Base-by-base conservation (phyloP, 1,284 basidiomycete species). In the Cutaneotrichosporon sp. region DNA sequence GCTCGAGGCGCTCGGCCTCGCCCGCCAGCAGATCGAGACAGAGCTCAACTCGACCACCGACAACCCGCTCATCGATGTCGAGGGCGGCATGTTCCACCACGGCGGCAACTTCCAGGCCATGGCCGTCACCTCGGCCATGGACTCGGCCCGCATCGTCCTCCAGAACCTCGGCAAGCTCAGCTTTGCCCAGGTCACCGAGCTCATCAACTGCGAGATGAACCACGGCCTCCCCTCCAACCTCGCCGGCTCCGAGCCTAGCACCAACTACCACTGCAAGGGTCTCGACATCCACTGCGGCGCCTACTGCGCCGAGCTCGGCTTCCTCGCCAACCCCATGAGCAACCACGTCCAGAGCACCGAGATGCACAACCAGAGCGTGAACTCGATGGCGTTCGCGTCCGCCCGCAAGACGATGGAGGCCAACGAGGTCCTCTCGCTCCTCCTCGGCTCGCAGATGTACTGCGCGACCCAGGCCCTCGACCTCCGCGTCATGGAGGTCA, bases 251-350 rank as follows among this genome's bases (percentile, higher is more conserved):
- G 64, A 65, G 58, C 64, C 64, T 2, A 55, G 51, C 46, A 65
- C 64, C 51, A 65, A 65, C 64, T 65, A 65, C 64, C 64, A 65
- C 64, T 65, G 64, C 64, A 65, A 65, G 64, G 64, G 64, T 27
- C 64, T 65, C 55, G 64, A 65, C 64, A 65, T 65, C 55, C 64
- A 65, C 60, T 54, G 51, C 31, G 64, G 55, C 20, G 64, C 64
- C 6, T 65, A 65, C 60, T 60, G 58, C 58, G 57, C 64, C 60
- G 64, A 65, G 60, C 64, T 65, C n/a, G 64, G 64, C 29, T 65
- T 58, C 64, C 64, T 65, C 34, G 60, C 64, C 46, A 65, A 65
- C 60, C 64, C 64, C 24, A 58, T 65, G 25, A 57, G 54, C 29
- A 55, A 52, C 36, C 64, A 65, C 64, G 60, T 65, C 36, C 64